Conservation (phyloP, 1,139 yeast genomes). For the Magnusiomyces suaveolens region DNA sequence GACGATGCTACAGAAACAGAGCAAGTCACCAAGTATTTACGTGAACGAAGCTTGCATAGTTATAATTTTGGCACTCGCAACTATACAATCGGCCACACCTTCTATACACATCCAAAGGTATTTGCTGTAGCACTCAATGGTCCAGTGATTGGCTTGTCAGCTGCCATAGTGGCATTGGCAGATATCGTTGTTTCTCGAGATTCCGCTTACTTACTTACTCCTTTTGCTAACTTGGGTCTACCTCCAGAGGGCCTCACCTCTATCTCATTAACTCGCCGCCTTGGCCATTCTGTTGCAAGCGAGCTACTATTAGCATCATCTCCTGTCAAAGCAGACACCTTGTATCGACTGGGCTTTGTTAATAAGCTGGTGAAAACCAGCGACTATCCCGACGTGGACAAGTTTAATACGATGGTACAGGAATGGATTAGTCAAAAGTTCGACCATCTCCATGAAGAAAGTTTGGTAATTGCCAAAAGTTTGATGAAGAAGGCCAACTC, state of each 20-base stretch:
- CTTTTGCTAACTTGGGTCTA: slow-evolving; percentile 75
- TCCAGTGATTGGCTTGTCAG: slow-evolving; percentile 73
- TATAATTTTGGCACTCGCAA: slow-evolving; percentile 59
- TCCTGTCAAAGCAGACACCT: slow-evolving; percentile 54
- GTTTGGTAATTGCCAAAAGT: slow-evolving; percentile 54
- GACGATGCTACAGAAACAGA: slow-evolving; percentile 12
- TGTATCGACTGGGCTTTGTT: slow-evolving; percentile 51
- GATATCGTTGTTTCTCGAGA: slow-evolving; percentile 69
- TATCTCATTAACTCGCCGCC: slow-evolving; percentile 54
- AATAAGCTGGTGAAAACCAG: slow-evolving; percentile 44
- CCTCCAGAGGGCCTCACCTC: slow-evolving; percentile 79
- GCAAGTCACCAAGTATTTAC: neutral
- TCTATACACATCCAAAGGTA: slow-evolving; percentile 63
- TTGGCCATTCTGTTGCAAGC: slow-evolving; percentile 65
- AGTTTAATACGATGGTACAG: slow-evolving; percentile 52
- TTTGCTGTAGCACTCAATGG: slow-evolving; percentile 75
- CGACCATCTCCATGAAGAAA: slow-evolving; percentile 43
- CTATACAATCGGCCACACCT: slow-evolving; percentile 55
- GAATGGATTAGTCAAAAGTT: slow-evolving; percentile 35
- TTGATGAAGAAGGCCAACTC: slow-evolving; percentile 37
- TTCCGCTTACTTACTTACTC: slow-evolving; percentile 54
- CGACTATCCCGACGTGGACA: slow-evolving; percentile 29
- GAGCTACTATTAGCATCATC: slow-evolving; percentile 65
- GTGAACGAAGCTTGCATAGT: slow-evolving; percentile 34
- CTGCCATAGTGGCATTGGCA: slow-evolving; percentile 64